Percentiles rank a stretch among this genome's conserved stretches.
phyloP scores from a whole-genome alignment of 2,329 filamentous ascomycete species.

The Emergomyces orientalis region DNA sequence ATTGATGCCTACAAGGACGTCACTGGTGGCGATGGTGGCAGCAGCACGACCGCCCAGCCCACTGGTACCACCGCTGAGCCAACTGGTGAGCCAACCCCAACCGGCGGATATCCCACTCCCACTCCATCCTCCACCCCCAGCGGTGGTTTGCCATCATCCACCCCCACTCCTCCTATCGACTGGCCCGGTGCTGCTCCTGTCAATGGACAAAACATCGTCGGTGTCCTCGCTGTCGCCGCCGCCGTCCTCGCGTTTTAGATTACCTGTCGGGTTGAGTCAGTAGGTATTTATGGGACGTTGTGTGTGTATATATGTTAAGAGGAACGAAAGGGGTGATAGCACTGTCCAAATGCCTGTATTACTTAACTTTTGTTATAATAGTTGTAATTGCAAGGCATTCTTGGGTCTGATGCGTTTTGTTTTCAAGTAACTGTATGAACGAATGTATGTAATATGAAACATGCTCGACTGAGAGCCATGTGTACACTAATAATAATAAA shows the following conservation, averaged over 20 bases:
- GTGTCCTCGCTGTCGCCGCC: slow-evolving; percentile 15
- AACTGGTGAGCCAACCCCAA: slow-evolving; percentile 10
- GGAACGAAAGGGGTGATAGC: background rate
- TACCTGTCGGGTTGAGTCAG: background rate
- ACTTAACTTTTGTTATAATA: background rate
- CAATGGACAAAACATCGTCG: slow-evolving; percentile 14
- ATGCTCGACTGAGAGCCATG: background rate
- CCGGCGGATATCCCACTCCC: slow-evolving; percentile 2
- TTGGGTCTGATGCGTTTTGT: background rate
- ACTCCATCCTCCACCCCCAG: background rate
- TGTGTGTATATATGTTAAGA: background rate
- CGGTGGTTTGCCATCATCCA: background rate
- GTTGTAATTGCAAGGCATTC: slow-evolving; percentile 1
- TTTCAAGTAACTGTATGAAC: background rate
- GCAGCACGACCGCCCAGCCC: background rate
- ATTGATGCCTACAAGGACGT: slow-evolving; percentile 21
- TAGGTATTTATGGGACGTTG: background rate
- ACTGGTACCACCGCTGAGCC: slow-evolving; percentile 8
- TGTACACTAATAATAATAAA: background rate
- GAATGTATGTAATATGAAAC: background rate
- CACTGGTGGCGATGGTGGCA: background rate
- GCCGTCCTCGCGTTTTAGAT: slow-evolving; percentile 17
- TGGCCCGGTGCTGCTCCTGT: slow-evolving; percentile 15
- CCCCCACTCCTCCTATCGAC: slow-evolving; percentile 1
- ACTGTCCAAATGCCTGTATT: background rate